Percentiles rank a stretch among this genome's conserved stretches.
Evolutionary conservation across 2,329 filamentous ascomycete species (phyloP).

Genomic region (Aureobasidium sp.): DNA sequence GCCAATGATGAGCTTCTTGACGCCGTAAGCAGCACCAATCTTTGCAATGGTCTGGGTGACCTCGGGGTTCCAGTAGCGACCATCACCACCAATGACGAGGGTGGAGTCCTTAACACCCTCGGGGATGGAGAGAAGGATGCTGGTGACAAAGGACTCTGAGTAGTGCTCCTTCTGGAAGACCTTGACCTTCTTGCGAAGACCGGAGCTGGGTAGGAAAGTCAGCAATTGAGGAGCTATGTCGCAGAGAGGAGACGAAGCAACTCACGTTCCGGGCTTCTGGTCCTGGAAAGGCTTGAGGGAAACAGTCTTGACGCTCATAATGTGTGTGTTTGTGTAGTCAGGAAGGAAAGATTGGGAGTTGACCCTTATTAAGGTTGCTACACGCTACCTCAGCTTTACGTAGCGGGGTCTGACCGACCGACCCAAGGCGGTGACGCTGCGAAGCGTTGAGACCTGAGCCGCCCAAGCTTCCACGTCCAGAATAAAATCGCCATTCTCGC

Average conservation of each 20-base stretch:
- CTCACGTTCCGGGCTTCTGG: constrained; percentile 99
- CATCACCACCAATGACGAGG: constrained; percentile 95
- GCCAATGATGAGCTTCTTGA: constrained; percentile 97
- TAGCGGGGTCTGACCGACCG: constrained; percentile 1
- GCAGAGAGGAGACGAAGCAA: constrained; percentile 28
- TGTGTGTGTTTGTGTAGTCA: constrained; percentile 16
- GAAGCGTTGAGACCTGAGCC: constrained; percentile 11
- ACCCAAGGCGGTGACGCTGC: constrained; percentile 2
- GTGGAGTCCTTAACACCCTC: constrained; percentile 83
- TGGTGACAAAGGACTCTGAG: constrained; percentile 90
- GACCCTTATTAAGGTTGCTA: background rate
- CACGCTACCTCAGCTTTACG: constrained; percentile 1
- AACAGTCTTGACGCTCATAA: constrained; percentile 72
- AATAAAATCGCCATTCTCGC: background rate
- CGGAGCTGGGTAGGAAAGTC: constrained; percentile 58
- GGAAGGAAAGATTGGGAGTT: background rate
- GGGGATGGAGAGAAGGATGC: constrained; percentile 91
- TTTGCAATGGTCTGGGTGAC: constrained; percentile 95
- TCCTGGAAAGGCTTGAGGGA: constrained; percentile 80
- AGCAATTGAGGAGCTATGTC: background rate
- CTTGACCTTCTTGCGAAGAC: constrained; percentile 97
- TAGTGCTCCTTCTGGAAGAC: constrained; percentile 95
- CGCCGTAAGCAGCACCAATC: constrained; percentile 92
- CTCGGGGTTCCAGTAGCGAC: constrained; percentile 94
- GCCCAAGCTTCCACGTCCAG: background rate